Evolutionary conservation across 2,329 filamentous ascomycete species (phyloP), one percentile per base, ranked within the genome.

Genomic region (Aspergillus costaricaensis): DNA sequence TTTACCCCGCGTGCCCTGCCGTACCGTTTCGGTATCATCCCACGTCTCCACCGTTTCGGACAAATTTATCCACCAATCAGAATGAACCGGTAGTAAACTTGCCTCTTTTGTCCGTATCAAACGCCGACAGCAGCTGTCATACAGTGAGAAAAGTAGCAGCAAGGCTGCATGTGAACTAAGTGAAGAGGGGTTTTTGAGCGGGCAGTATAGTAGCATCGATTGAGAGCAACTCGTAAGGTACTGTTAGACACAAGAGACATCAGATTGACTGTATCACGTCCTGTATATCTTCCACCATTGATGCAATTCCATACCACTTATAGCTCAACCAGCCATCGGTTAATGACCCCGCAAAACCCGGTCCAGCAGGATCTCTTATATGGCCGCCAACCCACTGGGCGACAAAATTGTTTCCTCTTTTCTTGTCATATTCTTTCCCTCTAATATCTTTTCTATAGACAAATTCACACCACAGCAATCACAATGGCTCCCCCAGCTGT

Each of bases 401-500:
- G 10, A 44, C 10, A 32, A 53, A 21, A n/a, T 39, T 36, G 4
- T 36, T 36, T 38, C 12, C 32, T 25, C 17, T n/a, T 54, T 21
- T 49, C 21, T 19, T 44, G 17, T 56, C 41, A 19, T 30, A 21
- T 47, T 32, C 14, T 49, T 15, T 6, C 21, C 19, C 30, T 25
- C 44, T 25, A 30, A 19, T 10, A 12, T 30, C 25, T 15, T 19
- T 21, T 17, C 15, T 9, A 39, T 7, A 10, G 25, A 15, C 27
- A 25, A 4, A 7, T 27, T 27, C 9, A 15, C 43, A 19, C n/a
- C 36, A 54, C 8, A 56, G 30, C 32, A 38, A 51, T 30, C 43
- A 52, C 39, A 23, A 62, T 62, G 61, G 61, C 55, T 47, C 61
- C 61, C 57, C 61, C 89, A 63, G 88, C 86, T 67, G 87, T 90